Percentiles rank a stretch among this genome's conserved stretches.
Evolutionary conservation across 805 yeast species (phyloP).

Genomic region (Suhomyces faveliae): DNA sequence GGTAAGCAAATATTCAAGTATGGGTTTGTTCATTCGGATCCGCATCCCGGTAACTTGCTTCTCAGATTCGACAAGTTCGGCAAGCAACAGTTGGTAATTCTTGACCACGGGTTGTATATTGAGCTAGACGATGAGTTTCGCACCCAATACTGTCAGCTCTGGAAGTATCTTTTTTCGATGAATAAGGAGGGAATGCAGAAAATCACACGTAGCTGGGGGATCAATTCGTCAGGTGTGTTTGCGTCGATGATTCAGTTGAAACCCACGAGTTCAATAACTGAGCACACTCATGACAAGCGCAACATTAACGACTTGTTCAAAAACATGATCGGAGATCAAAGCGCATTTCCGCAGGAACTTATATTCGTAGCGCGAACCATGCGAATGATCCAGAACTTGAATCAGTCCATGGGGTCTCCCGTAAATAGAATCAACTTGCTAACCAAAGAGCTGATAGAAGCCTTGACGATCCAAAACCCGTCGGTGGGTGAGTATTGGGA

Average conservation of each 20-base stretch:
- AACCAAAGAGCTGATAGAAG: conserved; percentile 52
- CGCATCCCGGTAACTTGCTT: conserved; percentile 78
- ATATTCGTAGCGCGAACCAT: conserved; percentile 67
- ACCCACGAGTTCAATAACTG: conserved; percentile 27
- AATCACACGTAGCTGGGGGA: conserved; percentile 65
- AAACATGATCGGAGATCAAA: conserved; percentile 58
- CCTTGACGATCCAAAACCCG: conserved; percentile 8
- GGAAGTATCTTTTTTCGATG: conserved; percentile 60
- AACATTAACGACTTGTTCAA: conserved; percentile 48
- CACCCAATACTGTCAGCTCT: conserved; percentile 55
- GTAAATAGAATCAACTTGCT: conserved; percentile 68
- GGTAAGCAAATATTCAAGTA: conserved; percentile 62
- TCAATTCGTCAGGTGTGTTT: conserved; percentile 61
- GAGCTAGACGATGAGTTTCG: conserved; percentile 50
- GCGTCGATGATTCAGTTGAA: conserved; percentile 54
- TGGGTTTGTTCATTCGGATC: conserved; percentile 72
- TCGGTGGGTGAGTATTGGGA: conserved; percentile 13
- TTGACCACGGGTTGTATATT: conserved; percentile 76
- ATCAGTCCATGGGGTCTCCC: conserved; percentile 65
- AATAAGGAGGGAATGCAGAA: conserved; percentile 46
- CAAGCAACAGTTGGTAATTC: conserved; percentile 58
- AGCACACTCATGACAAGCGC: conserved; percentile 9
- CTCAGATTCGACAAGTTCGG: conserved; percentile 40
- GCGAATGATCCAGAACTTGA: conserved; percentile 72
- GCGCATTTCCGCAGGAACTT: conserved; percentile 64